phyloP scores from a whole-genome alignment of 2,329 filamentous ascomycete species.

The Trichoderma oligosporum region DNA sequence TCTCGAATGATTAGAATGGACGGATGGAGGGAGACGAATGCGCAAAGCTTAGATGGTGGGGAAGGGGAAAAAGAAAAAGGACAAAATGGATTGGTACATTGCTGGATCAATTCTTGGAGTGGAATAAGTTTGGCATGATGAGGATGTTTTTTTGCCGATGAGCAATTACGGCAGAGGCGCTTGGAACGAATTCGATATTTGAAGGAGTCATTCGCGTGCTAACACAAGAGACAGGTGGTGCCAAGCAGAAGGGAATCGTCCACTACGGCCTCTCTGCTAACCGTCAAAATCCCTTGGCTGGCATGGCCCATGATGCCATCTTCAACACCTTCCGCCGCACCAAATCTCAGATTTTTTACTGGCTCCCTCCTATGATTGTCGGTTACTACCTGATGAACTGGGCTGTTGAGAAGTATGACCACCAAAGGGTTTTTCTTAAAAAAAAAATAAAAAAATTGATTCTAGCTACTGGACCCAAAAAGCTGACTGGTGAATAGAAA shows the following conservation, averaged over 20 bases:
- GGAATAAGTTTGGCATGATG: no score
- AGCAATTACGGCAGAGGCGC: neutral
- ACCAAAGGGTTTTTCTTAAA: no score
- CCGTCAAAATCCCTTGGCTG: slow-evolving; percentile 83
- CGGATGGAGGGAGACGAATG: neutral
- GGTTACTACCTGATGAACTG: slow-evolving; percentile 85
- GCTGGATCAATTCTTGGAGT: neutral
- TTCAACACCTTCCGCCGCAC: slow-evolving; percentile 95
- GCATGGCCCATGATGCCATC: slow-evolving; percentile 72
- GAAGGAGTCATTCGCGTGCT: slow-evolving; percentile 8
- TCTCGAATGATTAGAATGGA: slow-evolving; percentile 8
- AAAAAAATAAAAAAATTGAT: neutral
- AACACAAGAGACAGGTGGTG: slow-evolving; percentile 42
- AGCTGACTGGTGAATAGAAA: slow-evolving; percentile 50
- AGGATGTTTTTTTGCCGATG: neutral
- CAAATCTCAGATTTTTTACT: slow-evolving; percentile 82
- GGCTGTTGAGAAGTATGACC: slow-evolving; percentile 79
- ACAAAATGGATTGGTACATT: neutral
- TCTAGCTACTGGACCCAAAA: neutral
- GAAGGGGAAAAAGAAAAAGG: neutral
- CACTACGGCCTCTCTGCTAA: slow-evolving; percentile 78
- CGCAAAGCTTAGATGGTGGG: neutral
- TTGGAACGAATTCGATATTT: neutral
- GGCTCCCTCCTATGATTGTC: slow-evolving; percentile 70
- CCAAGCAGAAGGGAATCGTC: slow-evolving; percentile 61